Evolutionary conservation across 164 flowering plant genomes (phyloP), one percentile per base, ranked within the genome.

Genomic region (Magnolia kwangsiensis): DNA sequence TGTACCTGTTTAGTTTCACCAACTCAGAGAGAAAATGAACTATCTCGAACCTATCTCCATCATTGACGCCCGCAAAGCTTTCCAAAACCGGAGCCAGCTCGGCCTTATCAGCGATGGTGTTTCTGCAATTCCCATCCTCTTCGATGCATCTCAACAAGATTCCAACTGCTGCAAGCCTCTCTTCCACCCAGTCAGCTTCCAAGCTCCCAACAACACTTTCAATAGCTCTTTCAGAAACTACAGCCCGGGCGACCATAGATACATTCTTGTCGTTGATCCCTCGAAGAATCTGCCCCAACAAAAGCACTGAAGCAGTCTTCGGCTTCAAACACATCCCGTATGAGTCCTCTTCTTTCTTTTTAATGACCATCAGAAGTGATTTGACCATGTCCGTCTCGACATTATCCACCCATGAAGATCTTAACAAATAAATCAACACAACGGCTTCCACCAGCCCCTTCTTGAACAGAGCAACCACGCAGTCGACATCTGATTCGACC

Each of bases 371-470:
- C 16, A 92, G 59, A 67, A 92, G 88, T 49, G 87, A 74, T 18
- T 90, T 88, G 68, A 89, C 84, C 81, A 92, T 70, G 72, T 86
- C 90, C 93, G 88, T 86, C 73, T 89, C 90, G 19, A 82, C 19
- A 19, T 90, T 85, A 71, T 77, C 81, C 2, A 10, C 9, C 16
- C 74, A 76, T 4, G 90, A 85, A 77, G 89, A 90, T 29, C 79
- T 83, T 79, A 92, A 77, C 21, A 90, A 82, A 83, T 87, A 86
- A 73, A 92, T 85, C 85, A 92, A 77, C 23, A 89, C 95, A 11
- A 84, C 88, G 29, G 97, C 97, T 82, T 92, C 95, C 23, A 77
- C 11, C 73, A 92, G 72, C 18, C 97, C 97, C 65, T 86, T 88
- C 83, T 90, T 90, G 81, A 90, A 90, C 27, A 92, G 88, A 68